phyloP scores from a whole-genome alignment of 2,329 filamentous ascomycete species.

The Fusarium concolor region DNA sequence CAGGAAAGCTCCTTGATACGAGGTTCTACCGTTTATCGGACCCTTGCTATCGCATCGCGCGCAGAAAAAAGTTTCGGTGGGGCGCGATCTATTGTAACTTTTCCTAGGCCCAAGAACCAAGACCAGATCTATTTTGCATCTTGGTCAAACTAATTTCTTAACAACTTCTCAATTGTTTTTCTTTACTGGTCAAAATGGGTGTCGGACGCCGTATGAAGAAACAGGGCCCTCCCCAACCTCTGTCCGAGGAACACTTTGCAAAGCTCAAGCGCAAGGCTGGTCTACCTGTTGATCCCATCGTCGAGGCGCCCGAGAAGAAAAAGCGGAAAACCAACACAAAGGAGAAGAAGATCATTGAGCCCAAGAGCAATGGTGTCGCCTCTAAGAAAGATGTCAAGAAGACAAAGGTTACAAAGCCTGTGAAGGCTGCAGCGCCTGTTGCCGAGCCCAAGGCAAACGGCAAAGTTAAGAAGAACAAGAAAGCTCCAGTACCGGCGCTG shows the following conservation, averaged over 20 bases:
- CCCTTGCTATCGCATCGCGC: constrained; percentile 40
- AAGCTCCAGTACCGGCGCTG: constrained; percentile 53
- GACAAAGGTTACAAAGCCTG: constrained; percentile 51
- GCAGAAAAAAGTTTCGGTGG: constrained; percentile 56
- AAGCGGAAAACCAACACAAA: constrained; percentile 51
- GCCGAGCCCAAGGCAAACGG: constrained; percentile 45
- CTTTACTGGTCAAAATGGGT: constrained; percentile 72
- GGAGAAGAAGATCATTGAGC: constrained; percentile 45
- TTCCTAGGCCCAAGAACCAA: constrained; percentile 37
- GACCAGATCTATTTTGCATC: constrained; percentile 33
- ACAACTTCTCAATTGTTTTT: constrained; percentile 16
- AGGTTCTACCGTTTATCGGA: constrained; percentile 51
- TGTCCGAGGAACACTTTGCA: constrained; percentile 83
- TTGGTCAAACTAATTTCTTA: constrained; percentile 28
- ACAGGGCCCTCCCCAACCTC: constrained; percentile 85
- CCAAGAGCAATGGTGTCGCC: constrained; percentile 44
- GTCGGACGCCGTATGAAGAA: constrained; percentile 94
- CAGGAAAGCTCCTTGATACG: constrained; percentile 40
- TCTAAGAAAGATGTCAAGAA: constrained; percentile 48
- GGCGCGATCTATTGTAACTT: constrained; percentile 45
- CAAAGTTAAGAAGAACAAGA: constrained; percentile 50
- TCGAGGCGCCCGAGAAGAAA: constrained; percentile 75
- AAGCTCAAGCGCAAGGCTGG: constrained; percentile 88
- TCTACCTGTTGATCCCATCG: constrained; percentile 70
- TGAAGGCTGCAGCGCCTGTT: constrained; percentile 47